Evolutionary conservation across 2,329 filamentous ascomycete species (phyloP), one percentile per base, ranked within the genome.

Genomic region (Teratosphaeria viscida): DNA sequence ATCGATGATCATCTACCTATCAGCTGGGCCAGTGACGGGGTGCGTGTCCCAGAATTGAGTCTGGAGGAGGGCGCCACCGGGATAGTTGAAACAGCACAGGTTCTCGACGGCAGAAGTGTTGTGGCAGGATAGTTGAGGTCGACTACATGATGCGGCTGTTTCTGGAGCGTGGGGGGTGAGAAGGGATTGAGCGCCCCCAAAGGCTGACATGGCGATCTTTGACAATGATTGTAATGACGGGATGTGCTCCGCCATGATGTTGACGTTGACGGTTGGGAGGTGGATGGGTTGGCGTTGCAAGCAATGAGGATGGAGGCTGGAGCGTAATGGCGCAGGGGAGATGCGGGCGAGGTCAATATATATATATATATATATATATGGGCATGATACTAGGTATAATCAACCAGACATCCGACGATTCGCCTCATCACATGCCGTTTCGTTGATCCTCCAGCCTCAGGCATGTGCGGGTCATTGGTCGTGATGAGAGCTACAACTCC

Each of bases 11-110:
- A 23, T 5, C 19, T 23, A 49, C 43, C 43, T 85, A 68, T 89
- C 81, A 56, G 73, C 74, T 2, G 88, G 87, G 0, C 88, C 87
- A 3, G 83, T 81, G 1, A 80, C 75, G 1, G 86, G 86, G 60
- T 81, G 70, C 0, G 83, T 81, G 68, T 91, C 87, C 88, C 88
- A 91, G 74, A 91, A 90, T 67, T 91, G 88, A 2, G 88, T 90
- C 72, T 84, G 82, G 4, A 90, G 78, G 53, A 91, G 75, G 62
- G 88, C 82, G 7, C 88, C 88, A 3, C 86, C 84, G 0, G 87
- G 87, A 26, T 82, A 79, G 68, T 88, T 88, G 76, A 90, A 88
- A 74, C 88, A 91, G 76, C 88, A 91, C 6, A 85, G 81, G 67
- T 90, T 79, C 56, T 78, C 71, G n/a, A 82, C 79, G 7, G 74